These are phyloP conservation scores for Emmonsiellopsis sp. DNA, from an alignment of 2,329 filamentous ascomycete genomes.

Conservation along the genomic window DNA sequence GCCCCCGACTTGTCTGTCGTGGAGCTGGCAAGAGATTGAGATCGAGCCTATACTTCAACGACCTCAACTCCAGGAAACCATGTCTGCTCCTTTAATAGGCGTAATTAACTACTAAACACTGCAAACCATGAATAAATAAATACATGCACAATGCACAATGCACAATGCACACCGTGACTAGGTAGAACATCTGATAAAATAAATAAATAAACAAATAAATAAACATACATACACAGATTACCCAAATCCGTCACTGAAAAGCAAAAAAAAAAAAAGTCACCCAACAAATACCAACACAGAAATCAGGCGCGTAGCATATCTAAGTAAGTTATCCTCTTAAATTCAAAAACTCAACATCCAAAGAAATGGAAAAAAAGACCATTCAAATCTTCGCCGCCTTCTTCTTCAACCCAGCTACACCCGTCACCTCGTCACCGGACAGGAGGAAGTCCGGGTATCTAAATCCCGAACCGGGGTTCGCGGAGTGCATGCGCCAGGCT, in stretches of 20 bases:
- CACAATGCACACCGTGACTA: too few relatives aligned
- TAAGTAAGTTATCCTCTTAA: background rate
- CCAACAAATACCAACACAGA: background rate
- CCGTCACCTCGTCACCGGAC: constrained; percentile 43
- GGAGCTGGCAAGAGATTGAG: background rate
- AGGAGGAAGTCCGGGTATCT: constrained; percentile 52
- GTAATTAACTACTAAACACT: too few relatives aligned
- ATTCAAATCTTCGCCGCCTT: constrained; percentile 38
- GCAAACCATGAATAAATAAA: too few relatives aligned
- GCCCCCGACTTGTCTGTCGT: background rate
- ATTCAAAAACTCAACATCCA: background rate
- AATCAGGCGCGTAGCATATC: too few relatives aligned
- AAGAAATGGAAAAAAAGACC: background rate
- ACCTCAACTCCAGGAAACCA: background rate
- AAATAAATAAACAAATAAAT: too few relatives aligned
- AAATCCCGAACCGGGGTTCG: constrained; percentile 27
- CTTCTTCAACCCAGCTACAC: constrained; percentile 49
- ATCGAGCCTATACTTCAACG: background rate
- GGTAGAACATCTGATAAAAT: too few relatives aligned
- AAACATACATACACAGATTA: too few relatives aligned
- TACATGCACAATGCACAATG: too few relatives aligned
- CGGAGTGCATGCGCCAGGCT: constrained; percentile 29
- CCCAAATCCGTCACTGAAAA: background rate
- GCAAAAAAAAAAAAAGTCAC: background rate
- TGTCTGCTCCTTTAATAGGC: background rate